Evolutionary conservation across 805 yeast genomes (phyloP), one percentile per base, ranked within the genome.

Genomic region (Nakazawaea peltata): DNA sequence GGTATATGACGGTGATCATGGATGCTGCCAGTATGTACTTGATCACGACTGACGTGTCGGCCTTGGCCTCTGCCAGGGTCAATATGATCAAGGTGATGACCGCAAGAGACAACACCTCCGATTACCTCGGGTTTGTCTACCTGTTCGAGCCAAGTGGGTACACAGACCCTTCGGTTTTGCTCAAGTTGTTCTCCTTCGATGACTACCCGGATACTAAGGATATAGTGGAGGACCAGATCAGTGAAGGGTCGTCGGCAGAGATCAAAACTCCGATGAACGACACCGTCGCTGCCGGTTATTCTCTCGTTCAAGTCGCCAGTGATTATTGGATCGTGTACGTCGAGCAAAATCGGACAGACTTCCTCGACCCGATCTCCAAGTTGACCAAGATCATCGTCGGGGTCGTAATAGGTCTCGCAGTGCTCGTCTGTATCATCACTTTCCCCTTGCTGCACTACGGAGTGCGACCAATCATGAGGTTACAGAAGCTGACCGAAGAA

Each of bases 401-500:
- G 4, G 79, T 83, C 1, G 85, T 83, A 17, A 61, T 87, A 26
- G 94, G 83, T 1, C 74, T 82, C 15, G 92, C 92, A 3, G 83
- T 63, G 1, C 70, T 81, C 42, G 74, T 85, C 65, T 75, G 83
- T 44, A 41, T 83, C 1, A 52, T 83, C n/a, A 84, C 95, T 1
- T 71, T 86, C 52, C 88, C 92, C 4, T 56, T 87, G 36, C 86
- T 95, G 0, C 86, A 83, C 40, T 81, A 77, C 65, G 86, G 88
- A 24, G 88, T 86, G 5, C 59, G 82, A 43, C 96, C 97, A 0
- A 85, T 87, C 39, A 70, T 84, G 28, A 69, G 77, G 39, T 63
- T 87, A 28, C 86, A 82, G 48, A 75, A 76, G 42, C 95, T 94
- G 0, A 84, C 95, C 0, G 95, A 85, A 50, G 72, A 71, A 17